phyloP scores from a whole-genome alignment of 169 alveolate species.

The Plasmodium fragile region DNA sequence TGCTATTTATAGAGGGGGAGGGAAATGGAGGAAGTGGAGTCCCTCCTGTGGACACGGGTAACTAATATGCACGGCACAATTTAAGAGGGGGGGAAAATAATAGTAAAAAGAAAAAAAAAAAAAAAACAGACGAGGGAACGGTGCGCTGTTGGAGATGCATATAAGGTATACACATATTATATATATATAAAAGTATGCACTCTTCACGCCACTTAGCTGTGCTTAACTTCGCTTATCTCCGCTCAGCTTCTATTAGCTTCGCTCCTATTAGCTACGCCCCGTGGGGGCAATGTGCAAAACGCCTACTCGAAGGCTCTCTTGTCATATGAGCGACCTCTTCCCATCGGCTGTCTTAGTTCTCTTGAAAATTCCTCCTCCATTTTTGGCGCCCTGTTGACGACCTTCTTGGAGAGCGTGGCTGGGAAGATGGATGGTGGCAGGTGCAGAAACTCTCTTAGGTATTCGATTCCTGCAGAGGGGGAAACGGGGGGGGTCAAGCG shows the following conservation, averaged over 20 bases:
- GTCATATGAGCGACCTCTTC: slow-evolving; percentile 62
- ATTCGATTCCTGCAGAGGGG: slow-evolving; percentile 84
- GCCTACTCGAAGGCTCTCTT: slow-evolving; percentile 37
- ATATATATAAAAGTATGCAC: background rate
- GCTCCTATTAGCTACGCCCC: too few relatives aligned
- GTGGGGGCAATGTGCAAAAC: background rate
- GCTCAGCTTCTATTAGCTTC: too few relatives aligned
- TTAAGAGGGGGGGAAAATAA: slow-evolving; percentile 15
- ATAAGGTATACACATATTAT: too few relatives aligned
- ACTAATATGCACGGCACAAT: background rate
- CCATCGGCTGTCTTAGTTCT: slow-evolving; percentile 71
- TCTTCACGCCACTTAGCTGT: too few relatives aligned
- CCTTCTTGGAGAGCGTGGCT: slow-evolving; percentile 93
- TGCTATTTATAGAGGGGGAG: background rate
- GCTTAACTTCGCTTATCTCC: too few relatives aligned
- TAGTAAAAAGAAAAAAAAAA: slow-evolving; percentile 11
- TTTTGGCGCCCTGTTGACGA: slow-evolving; percentile 78
- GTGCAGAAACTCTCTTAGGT: slow-evolving; percentile 89
- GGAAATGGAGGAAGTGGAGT: background rate
- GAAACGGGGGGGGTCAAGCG: background rate
- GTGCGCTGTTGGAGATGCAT: background rate
- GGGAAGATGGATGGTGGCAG: slow-evolving; percentile 96
- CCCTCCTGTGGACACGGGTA: background rate
- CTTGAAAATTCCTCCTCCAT: slow-evolving; percentile 68
- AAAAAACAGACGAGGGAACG: background rate